These are phyloP conservation scores for Primulina tabacum DNA, from an alignment of 257 asterid species.

Conservation along the genomic window DNA sequence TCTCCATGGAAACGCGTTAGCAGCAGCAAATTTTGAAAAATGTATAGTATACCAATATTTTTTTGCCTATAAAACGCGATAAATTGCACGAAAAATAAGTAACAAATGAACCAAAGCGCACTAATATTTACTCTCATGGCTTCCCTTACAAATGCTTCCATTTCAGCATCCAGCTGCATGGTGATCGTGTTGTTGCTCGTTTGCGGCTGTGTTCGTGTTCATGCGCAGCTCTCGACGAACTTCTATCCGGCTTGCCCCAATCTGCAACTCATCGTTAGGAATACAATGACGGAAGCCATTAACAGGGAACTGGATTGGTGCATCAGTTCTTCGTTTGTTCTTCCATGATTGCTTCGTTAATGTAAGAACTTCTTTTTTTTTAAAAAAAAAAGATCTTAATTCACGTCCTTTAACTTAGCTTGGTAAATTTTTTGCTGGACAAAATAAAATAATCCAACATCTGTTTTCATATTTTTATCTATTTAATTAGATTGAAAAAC, in stretches of 20 bases:
- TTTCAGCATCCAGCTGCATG: conserved; percentile 20
- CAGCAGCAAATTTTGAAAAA: conserved; percentile 28
- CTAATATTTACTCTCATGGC: conserved; percentile 25
- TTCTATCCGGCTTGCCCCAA: conserved; percentile 49
- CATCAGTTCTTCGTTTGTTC: conserved; percentile 58
- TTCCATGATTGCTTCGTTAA: conserved; percentile 68
- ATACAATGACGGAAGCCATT: conserved; percentile 43
- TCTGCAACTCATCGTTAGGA: conserved; percentile 37
- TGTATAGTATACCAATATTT: neutral
- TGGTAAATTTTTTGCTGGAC: too few species aligned
- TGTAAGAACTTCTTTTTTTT: conserved; percentile 25
- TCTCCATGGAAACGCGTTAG: conserved; percentile 26
- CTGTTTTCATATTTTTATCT: too few species aligned
- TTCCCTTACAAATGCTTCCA: conserved; percentile 12
- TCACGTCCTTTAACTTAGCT: too few species aligned
- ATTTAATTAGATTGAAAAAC: too few species aligned
- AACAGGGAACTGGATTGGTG: conserved; percentile 37
- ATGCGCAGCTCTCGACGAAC: conserved; percentile 49
- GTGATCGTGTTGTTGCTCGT: conserved; percentile 7
- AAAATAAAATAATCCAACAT: too few species aligned
- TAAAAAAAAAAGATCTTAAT: neutral
- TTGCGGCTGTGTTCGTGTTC: conserved; percentile 21
- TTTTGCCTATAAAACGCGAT: conserved; percentile 18
- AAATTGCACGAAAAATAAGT: conserved; percentile 10
- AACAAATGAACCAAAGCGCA: neutral